A percentile compares a stretch with the other conserved stretches of the same genome.
Evolutionary conservation across 805 yeast species (phyloP).

Genomic region (Candida saitoana): DNA sequence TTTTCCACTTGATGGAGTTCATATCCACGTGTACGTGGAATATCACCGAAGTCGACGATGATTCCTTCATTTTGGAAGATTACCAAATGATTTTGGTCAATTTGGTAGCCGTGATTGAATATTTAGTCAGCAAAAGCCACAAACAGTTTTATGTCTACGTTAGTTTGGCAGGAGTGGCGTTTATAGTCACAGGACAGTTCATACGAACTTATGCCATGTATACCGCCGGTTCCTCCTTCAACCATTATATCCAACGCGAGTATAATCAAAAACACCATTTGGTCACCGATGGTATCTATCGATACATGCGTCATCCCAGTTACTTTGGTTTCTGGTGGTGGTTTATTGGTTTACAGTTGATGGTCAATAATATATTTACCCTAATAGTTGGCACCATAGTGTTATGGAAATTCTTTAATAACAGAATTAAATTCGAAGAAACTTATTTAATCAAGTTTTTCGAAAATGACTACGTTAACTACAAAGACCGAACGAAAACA

Average conservation of each 20-base stretch:
- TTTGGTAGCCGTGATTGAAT: conserved; percentile 16
- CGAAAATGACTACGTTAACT: conserved; percentile 58
- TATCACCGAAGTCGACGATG: conserved; percentile 57
- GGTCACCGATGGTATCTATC: conserved; percentile 72
- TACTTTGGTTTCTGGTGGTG: conserved; percentile 91
- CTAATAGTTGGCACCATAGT: conserved; percentile 49
- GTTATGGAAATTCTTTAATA: conserved; percentile 64
- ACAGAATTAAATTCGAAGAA: conserved; percentile 74
- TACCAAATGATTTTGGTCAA: conserved; percentile 25
- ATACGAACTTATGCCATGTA: conserved; percentile 77
- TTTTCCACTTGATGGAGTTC: conserved; percentile 82
- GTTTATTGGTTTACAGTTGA: conserved; percentile 82
- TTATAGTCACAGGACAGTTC: conserved; percentile 59
- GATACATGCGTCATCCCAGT: conserved; percentile 75
- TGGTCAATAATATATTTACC: conserved; percentile 64
- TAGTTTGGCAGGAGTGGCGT: conserved; percentile 40
- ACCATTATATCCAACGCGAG: conserved; percentile 64
- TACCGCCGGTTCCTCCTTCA: conserved; percentile 82
- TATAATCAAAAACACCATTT: conserved; percentile 56
- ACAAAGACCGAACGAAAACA: conserved; percentile 46
- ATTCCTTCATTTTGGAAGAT: conserved; percentile 43
- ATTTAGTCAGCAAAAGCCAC: neutral
- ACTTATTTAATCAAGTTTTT: conserved; percentile 59
- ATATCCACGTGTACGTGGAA: conserved; percentile 75
- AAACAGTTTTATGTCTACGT: conserved; percentile 1